Conservation (phyloP, 441 rosid species). For the Geranium incanum region DNA sequence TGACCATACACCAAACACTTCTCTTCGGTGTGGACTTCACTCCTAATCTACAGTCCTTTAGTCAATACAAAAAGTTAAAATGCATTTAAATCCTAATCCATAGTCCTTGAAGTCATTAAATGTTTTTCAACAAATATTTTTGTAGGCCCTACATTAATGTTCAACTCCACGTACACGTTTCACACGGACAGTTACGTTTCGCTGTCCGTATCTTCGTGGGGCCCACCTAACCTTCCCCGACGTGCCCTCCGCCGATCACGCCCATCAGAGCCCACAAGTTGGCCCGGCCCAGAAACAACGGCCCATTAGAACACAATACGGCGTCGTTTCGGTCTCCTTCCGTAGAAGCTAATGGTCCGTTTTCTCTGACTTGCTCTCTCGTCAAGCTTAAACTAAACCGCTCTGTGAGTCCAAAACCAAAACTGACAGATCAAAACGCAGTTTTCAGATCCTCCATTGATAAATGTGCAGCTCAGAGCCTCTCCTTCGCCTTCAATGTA, state of each 20-base stretch:
- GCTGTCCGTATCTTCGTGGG: background rate
- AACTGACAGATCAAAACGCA: background rate
- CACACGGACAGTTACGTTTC: background rate
- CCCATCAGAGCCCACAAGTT: background rate
- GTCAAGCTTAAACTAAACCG: background rate
- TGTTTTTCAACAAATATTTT: too few species aligned
- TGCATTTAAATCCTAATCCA: background rate
- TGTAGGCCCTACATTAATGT: background rate
- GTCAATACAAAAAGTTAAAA: background rate
- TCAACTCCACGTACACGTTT: background rate
- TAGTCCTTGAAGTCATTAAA: too few species aligned
- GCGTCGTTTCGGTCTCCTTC: slow-evolving; percentile 3
- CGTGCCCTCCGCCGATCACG: background rate
- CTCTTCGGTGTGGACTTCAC: background rate
- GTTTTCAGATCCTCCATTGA: background rate
- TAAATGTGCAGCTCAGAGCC: background rate
- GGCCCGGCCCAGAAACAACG: background rate
- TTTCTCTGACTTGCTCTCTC: background rate
- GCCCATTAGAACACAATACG: background rate
- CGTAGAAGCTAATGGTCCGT: background rate
- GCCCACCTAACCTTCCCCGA: slow-evolving; percentile 8
- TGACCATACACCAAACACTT: background rate
- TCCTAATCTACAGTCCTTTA: background rate
- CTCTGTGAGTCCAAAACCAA: background rate
- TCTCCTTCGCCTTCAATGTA: slow-evolving; percentile 3